Conservation (phyloP, 352 stramenopile genomes). For the Globisporangium megalacanthum region DNA sequence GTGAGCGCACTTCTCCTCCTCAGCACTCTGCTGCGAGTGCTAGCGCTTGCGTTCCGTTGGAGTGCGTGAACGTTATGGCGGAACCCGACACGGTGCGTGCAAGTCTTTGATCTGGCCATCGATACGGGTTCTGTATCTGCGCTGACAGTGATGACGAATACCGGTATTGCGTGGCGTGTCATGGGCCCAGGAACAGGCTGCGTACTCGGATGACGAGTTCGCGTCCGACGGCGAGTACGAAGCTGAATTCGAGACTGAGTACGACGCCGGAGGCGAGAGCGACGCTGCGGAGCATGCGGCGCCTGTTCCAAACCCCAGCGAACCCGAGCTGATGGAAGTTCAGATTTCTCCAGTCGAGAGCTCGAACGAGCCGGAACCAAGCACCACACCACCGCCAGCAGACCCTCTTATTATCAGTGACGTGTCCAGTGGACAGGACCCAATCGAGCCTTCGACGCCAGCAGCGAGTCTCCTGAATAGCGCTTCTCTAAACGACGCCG, state of each 20-base stretch:
- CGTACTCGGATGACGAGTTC: constrained; percentile 57
- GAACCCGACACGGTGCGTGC: constrained; percentile 13
- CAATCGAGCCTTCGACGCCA: too few relatives aligned
- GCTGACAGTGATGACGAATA: too few relatives aligned
- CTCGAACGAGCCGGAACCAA: neutral
- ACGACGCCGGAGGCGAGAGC: constrained; percentile 14
- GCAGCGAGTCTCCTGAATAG: too few relatives aligned
- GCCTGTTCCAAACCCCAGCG: neutral
- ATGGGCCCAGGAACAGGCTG: constrained; percentile 17
- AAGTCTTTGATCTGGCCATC: neutral
- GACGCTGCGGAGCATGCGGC: neutral
- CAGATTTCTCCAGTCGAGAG: neutral
- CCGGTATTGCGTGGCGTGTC: neutral
- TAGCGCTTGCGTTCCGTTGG: neutral
- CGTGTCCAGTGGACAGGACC: too few relatives aligned
- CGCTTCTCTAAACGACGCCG: too few relatives aligned
- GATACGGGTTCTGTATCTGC: neutral
- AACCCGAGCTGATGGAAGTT: neutral
- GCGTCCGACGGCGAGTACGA: constrained; percentile 21
- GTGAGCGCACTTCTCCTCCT: too few relatives aligned
- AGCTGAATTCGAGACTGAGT: constrained; percentile 20
- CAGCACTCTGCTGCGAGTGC: neutral
- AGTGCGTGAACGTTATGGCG: constrained; percentile 13
- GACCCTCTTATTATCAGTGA: too few relatives aligned
- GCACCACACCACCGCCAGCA: too few relatives aligned